Base-by-base conservation (phyloP, 495 filamentous ascomycete genomes). In the Penicillium paradoxum region DNA sequence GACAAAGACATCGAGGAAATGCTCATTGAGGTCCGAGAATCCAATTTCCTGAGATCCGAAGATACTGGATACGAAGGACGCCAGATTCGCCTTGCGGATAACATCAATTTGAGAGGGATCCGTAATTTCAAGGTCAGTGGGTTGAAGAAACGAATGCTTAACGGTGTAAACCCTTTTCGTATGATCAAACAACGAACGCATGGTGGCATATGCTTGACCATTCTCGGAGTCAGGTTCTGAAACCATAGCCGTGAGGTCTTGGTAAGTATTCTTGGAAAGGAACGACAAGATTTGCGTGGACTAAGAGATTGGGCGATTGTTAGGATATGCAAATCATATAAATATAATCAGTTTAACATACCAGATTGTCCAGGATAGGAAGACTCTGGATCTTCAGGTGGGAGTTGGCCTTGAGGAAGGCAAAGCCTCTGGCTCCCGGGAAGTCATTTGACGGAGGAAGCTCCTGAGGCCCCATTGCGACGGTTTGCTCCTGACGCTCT, bases 71-170 rank as follows among this genome's bases (percentile, higher is more conserved):
- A 91, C 85, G 56, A 90, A 89, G 2, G 90, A 89, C 3, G 90
- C 91, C 46, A 97, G 73, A 56, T 97, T 97, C 2, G 90, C 86
- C 68, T 90, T 88, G 32, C 87, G 83, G 50, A 96, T 86, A 18
- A 86, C 86, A 45, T 87, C 86, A 18, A 87, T 73, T 54, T 90
- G 85, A 13, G 82, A 76, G 0, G 79, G 68, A 32, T 87, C 83
- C 8, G 76, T 76, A 45, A 93, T 80, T 32, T 89, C 85, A 4
- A 97, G 74, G 43, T 89, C 83, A 27, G 83, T 79, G 0, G 84
- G 76, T 24, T 83, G 82, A 9, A 95, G 81, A 39, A 96, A 89
- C 0, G 86, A 81, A 41, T 79, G 72, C 6, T 84, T 73, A 17
- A 81, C 76, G 3, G 84, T 89, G 62, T 95, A 95, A 3, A 89